phyloP scores from a whole-genome alignment of 768 basidiomycete genomes.

The Rhodocollybia butyracea region DNA sequence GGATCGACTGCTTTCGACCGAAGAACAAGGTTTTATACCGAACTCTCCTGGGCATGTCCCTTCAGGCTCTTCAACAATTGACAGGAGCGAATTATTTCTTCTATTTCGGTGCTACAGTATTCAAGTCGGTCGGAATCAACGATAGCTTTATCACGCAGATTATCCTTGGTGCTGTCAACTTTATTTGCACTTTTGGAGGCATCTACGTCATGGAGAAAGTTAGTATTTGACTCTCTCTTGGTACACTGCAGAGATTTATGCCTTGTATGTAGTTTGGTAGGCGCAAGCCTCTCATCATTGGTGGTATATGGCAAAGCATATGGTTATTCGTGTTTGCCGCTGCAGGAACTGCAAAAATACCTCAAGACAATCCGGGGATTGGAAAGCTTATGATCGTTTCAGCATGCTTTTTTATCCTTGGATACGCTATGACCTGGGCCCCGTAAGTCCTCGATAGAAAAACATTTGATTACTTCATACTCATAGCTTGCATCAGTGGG shows the following conservation, averaged over 20 bases:
- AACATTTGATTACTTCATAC: not conserved
- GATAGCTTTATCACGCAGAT: slow-evolving; percentile 73
- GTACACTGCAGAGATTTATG: not conserved
- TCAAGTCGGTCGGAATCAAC: slow-evolving; percentile 60
- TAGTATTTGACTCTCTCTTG: slow-evolving; percentile 15
- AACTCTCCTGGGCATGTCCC: slow-evolving; percentile 57
- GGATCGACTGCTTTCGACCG: slow-evolving; percentile 66
- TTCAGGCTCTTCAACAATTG: slow-evolving; percentile 72
- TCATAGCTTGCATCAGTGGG: slow-evolving; percentile 30
- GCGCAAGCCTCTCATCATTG: slow-evolving; percentile 59
- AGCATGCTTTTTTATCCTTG: slow-evolving; percentile 69
- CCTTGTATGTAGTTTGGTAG: slow-evolving; percentile 52
- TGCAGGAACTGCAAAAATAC: slow-evolving; percentile 63
- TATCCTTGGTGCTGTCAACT: slow-evolving; percentile 73
- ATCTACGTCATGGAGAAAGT: slow-evolving; percentile 70
- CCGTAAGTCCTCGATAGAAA: slow-evolving; percentile 36
- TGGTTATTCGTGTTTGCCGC: slow-evolving; percentile 76
- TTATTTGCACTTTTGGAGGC: slow-evolving; percentile 68
- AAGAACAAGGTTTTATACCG: slow-evolving; percentile 59
- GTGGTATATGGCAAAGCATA: slow-evolving; percentile 64
- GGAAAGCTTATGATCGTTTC: slow-evolving; percentile 65
- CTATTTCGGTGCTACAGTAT: slow-evolving; percentile 60
- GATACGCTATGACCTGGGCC: slow-evolving; percentile 70
- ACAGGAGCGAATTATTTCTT: slow-evolving; percentile 66
- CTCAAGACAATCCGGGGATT: slow-evolving; percentile 40